Base-by-base conservation (phyloP, 108 stramenopile genomes). In the Schizochytrium sp. region DNA sequence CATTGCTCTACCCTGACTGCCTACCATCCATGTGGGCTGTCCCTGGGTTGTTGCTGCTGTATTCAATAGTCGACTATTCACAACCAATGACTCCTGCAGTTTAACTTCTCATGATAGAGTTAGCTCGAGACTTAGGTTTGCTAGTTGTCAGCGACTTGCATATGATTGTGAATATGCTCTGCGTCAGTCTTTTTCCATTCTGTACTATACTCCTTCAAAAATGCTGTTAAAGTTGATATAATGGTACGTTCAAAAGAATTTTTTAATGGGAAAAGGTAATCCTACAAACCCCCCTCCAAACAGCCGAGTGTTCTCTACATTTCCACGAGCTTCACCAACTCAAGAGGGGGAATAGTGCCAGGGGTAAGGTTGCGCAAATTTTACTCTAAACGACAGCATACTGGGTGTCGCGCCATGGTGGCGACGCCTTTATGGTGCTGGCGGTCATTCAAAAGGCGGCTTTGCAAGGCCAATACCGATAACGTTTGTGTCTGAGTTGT, bases 371-470 rank as follows among this genome's bases (percentile, higher is more conserved):
- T 69, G 42, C 42, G 42, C 40, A 44, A 69, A 44, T 38, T 7
- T 44, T 69, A 44, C 42, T 69, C 64, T 69, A 69, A 44, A 69
- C 64, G 12, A 38, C 64, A 69, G 64, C 64, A 69, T 69, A 69
- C 64, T 69, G 7, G 64, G 64, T 69, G 2, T 44, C 64, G 64
- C 64, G 64, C 64, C 64, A 12, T 3, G 64, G 64, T 69, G 64
- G 64, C 64, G 64, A 44, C 64, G 64, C 64, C 64, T 69, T 69
- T 69, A 69, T 69, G 64, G 64, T 69, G 64, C 44, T 69, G 64
- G 64, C 44, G 64, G 64, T 44, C 64, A 69, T 69, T 69, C 28
- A 28, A 28, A 28, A 28, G 28, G 28, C 28, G 28, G 28, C 28
- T 28, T 28, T 28, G 28, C 28, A 28, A 28, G 28, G 0, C 28